Conservation (phyloP, 2,329 filamentous ascomycete species). For the Colletotrichum sp. region DNA sequence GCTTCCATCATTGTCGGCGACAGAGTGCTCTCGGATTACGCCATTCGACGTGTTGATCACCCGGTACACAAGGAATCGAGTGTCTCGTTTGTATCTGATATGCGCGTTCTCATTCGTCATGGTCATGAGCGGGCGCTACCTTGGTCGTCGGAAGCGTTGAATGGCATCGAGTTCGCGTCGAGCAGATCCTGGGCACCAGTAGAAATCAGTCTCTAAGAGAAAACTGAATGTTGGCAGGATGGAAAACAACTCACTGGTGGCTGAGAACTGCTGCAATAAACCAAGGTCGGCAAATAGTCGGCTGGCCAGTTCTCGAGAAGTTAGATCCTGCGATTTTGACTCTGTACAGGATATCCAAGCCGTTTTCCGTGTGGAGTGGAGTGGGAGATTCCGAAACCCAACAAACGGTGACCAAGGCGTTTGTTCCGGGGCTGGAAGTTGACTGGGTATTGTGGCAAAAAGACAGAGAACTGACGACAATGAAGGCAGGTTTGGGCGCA, state of each 20-base stretch:
- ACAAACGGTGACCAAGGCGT: neutral
- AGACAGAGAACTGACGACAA: neutral
- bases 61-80: neutral
- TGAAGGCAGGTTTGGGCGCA: neutral
- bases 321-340: neutral
- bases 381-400: neutral
- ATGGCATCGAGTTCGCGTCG: neutral
- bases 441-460: neutral
- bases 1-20: neutral
- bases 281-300: neutral
- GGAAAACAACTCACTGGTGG: neutral
- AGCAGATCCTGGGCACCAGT: neutral
- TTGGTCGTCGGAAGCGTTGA: neutral
- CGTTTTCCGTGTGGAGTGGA: neutral
- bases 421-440: neutral
- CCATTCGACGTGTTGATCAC: neutral
- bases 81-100: neutral
- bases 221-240: neutral
- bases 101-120: neutral
- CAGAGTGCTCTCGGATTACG: neutral
- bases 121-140: fast-evolving
- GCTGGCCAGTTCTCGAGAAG: neutral
- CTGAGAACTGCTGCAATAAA: neutral
- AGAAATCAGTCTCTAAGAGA: neutral
- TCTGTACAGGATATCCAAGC: neutral